phyloP scores from a whole-genome alignment of 2,329 filamentous ascomycete genomes.

The Pseudopithomyces maydicus region DNA sequence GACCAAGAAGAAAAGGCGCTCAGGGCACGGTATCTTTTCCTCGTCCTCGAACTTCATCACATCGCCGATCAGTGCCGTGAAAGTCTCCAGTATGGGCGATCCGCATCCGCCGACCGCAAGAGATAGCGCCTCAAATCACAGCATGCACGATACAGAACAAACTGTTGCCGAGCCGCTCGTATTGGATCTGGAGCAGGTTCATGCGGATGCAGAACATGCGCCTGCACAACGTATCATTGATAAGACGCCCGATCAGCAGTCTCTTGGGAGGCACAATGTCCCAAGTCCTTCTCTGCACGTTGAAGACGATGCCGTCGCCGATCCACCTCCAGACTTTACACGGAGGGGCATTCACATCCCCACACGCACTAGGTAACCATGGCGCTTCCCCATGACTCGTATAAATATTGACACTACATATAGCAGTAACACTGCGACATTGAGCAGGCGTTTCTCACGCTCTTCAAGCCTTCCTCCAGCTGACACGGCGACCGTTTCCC shows the following conservation, averaged over 20 bases:
- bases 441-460: conserved; percentile 17
- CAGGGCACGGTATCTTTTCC: conserved; percentile 35
- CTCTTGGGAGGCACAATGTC: conserved; percentile 20
- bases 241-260: conserved; percentile 19
- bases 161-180: conserved; percentile 38
- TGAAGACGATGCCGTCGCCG: conserved; percentile 35
- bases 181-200: conserved; percentile 34
- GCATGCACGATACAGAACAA: conserved; percentile 19
- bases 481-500: no score
- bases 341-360: conserved; percentile 44
- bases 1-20: conserved; percentile 37
- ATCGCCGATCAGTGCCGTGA: conserved; percentile 26
- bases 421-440: conserved; percentile 27
- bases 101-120: conserved; percentile 24
- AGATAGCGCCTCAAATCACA: conserved; percentile 36
- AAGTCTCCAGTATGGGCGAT: conserved; percentile 31
- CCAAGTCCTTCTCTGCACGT: not conserved
- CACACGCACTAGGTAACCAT: conserved; percentile 40
- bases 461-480: conserved; percentile 17
- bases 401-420: not conserved
- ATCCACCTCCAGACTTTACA: conserved; percentile 42
- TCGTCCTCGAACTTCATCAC: conserved; percentile 28
- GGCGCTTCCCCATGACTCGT: not conserved
- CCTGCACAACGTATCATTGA: conserved; percentile 25
- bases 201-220: conserved; percentile 22